Conservation (phyloP, 345 rosid genomes). For the Camelina laxa region DNA sequence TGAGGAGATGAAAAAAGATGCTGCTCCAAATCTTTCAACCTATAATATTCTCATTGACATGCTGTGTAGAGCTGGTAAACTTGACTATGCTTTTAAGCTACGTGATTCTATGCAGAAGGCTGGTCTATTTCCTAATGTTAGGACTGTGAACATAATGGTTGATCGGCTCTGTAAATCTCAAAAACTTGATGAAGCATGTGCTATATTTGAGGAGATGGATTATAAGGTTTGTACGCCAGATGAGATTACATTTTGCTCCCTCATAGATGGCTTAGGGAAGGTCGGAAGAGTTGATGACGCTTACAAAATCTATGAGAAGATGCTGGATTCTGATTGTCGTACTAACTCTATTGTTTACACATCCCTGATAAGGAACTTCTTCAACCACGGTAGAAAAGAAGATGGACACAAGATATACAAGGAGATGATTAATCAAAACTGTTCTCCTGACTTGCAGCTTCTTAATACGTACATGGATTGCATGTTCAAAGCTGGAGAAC, state of each 20-base stretch:
- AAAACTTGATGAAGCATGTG: conserved; percentile 82
- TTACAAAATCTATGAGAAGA: conserved; percentile 79
- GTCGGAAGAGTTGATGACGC: conserved; percentile 91
- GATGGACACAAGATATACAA: conserved; percentile 96
- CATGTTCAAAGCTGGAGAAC: conserved; percentile 86
- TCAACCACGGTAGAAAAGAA: conserved; percentile 76
- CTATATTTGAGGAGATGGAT: conserved; percentile 78
- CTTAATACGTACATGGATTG: conserved; percentile 94
- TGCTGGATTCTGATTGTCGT: conserved; percentile 66
- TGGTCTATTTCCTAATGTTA: conserved; percentile 83
- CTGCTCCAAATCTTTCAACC: conserved; percentile 72
- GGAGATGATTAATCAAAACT: conserved; percentile 73
- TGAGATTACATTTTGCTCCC: conserved; percentile 83
- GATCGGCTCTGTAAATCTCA: conserved; percentile 91
- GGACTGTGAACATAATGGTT: conserved; percentile 89
- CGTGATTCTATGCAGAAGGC: conserved; percentile 82
- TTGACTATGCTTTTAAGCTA: conserved; percentile 70
- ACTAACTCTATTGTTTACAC: conserved; percentile 78
- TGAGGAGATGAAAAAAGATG: conserved; percentile 90
- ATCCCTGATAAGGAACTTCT: conserved; percentile 83
- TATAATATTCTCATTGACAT: conserved; percentile 83
- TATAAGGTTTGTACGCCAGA: conserved; percentile 75
- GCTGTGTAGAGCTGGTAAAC: conserved; percentile 75
- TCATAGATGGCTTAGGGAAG: conserved; percentile 92
- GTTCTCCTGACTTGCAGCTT: conserved; percentile 76